Percentiles rank a stretch among this genome's conserved stretches.
Conservation (phyloP, 2,329 filamentous ascomycete species). For the Fusarium poae region DNA sequence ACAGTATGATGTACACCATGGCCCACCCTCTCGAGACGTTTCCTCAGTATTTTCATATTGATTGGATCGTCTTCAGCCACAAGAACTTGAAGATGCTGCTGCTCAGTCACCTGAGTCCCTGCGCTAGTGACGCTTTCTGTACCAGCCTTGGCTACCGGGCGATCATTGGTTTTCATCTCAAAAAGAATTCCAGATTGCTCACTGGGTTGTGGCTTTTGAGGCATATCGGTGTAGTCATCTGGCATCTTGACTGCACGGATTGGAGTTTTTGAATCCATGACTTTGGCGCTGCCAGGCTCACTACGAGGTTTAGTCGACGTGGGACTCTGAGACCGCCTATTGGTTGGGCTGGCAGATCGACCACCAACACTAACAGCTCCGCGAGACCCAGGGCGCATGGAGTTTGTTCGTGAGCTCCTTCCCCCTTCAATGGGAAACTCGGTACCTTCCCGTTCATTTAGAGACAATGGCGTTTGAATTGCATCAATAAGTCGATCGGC, state of each 20-base stretch:
- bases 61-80: slow-evolving; percentile 91
- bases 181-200: slow-evolving; percentile 56
- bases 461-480: slow-evolving; percentile 70
- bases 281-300: slow-evolving; percentile 54
- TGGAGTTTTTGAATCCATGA: slow-evolving; percentile 61
- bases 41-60: slow-evolving; percentile 84
- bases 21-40: slow-evolving; percentile 81
- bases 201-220: slow-evolving; percentile 48
- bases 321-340: slow-evolving; percentile 20
- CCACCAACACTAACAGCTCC: slow-evolving; percentile 11
- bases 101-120: slow-evolving; percentile 37
- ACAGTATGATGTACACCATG: slow-evolving; percentile 79
- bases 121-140: slow-evolving; percentile 47
- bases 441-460: slow-evolving; percentile 54
- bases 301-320: slow-evolving; percentile 28
- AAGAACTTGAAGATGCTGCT: slow-evolving; percentile 69
- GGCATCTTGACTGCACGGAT: slow-evolving; percentile 63
- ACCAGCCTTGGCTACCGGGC: slow-evolving; percentile 8
- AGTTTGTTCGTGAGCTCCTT: slow-evolving; percentile 31
- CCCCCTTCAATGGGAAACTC: slow-evolving; percentile 49
- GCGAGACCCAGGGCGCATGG: slow-evolving; percentile 18
- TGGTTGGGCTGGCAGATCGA: slow-evolving; percentile 32
- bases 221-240: slow-evolving; percentile 59
- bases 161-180: slow-evolving; percentile 52
- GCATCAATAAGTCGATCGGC: slow-evolving; percentile 79